Base-by-base conservation (phyloP, 768 basidiomycete species). In the Agrocybe chaxingu region DNA sequence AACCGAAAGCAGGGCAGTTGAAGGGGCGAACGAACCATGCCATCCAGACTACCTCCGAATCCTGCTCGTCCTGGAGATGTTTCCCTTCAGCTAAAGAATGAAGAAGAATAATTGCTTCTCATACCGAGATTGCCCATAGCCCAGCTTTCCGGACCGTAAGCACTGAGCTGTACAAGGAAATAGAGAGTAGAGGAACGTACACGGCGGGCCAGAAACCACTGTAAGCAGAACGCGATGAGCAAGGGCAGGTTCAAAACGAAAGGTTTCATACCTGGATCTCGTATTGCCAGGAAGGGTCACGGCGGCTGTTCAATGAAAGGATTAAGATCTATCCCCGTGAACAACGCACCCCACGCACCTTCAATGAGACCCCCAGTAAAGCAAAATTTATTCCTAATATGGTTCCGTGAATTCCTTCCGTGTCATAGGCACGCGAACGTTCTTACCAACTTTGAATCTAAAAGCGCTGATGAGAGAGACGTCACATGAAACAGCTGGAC, bases 331-430 rank as follows among this genome's bases (percentile, higher is more conserved):
- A 37, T 11, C 2, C 18, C 35, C 8, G 46, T 42, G n/a, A 35
- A 8, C n/a, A n/a, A 42, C 8, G 32, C 32, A 24, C 19, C 12
- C 7, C 10, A 54, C 36, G 8, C 18, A 57, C 65, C 62, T 54
- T 69, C 85, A 48, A 87, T 74, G 46, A 85, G 63, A 36, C 87
- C 87, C n/a, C 83, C 82, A 7, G 84, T 85, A 58, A 89, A 88
- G 66, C 85, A 89, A 50, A 90, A 79, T 68, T 69, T 70, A 47
- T 69, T 70, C 66, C 69, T 70, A 46, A 24, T 24, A 3, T 1
- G 5, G 24, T 1, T 1, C 5, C 16, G 5, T 24, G 24, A 24
- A 24, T 24, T 24, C 24, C 24, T 24, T 24, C 24, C 24, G 5
- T 24, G 1, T 24, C 3, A 24, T 24, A 24, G 24, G 24, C 24